Conservation (phyloP, 139 green algal species). For the Diplosphaera chodatii region DNA sequence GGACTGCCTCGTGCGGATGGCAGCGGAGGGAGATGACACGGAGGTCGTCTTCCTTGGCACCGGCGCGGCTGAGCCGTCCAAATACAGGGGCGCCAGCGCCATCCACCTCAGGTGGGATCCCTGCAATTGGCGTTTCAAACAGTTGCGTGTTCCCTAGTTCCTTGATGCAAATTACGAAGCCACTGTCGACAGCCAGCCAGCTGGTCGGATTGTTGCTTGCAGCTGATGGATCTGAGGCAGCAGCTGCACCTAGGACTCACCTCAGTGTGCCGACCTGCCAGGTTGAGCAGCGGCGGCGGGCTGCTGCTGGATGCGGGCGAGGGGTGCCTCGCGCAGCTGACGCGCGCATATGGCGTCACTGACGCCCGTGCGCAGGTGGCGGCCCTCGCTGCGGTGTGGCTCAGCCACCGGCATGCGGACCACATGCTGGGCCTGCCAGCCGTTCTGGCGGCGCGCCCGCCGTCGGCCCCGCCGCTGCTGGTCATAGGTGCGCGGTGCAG, state of each 20-base stretch:
- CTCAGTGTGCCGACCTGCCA: no score
- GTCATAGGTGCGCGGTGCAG: slow-evolving; percentile 9
- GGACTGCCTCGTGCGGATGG: background rate
- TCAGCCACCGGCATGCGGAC: slow-evolving; percentile 83
- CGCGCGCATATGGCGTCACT: slow-evolving; percentile 27
- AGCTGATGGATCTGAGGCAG: no score
- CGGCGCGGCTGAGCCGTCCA: slow-evolving; percentile 74
- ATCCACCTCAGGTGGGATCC: slow-evolving; percentile 33
- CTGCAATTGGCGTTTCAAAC: background rate
- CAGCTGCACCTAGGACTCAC: no score
- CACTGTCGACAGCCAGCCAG: no score
- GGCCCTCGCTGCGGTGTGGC: slow-evolving; percentile 56
- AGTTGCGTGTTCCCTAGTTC: no score
- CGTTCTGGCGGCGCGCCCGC: slow-evolving; percentile 38
- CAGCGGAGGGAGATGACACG: background rate
- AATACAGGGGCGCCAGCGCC: slow-evolving; percentile 60
- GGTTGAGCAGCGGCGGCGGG: slow-evolving; percentile 18
- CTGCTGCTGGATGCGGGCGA: slow-evolving; percentile 78
- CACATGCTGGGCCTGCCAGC: slow-evolving; percentile 56
- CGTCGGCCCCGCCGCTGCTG: slow-evolving; percentile 35
- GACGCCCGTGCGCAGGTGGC: slow-evolving; percentile 30
- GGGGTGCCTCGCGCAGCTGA: slow-evolving; percentile 50
- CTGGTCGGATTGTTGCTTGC: no score
- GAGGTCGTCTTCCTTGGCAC: slow-evolving; percentile 74
- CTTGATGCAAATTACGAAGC: no score